A percentile compares a stretch with the other conserved stretches of the same genome.
Evolutionary conservation across 2,329 filamentous ascomycete species (phyloP).

Genomic region (Stemphylium lycopersici): DNA sequence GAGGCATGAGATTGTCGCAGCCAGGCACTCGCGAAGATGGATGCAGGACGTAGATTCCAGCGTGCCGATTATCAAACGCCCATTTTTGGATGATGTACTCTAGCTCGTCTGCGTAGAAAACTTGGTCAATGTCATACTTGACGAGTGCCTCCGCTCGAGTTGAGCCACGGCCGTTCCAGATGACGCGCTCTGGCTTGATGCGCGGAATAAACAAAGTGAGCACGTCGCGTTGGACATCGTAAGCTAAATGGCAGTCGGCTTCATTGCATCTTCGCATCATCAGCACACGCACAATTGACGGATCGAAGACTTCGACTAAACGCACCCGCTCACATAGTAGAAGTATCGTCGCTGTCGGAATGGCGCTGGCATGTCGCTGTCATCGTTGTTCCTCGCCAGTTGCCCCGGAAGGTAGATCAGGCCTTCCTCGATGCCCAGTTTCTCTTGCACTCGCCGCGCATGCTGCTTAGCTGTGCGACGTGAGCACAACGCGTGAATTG

Average conservation of each 20-base stretch:
- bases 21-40: conserved; percentile 23
- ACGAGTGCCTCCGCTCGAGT: conserved; percentile 65
- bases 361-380: conserved; percentile 63
- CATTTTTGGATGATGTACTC: conserved; percentile 39
- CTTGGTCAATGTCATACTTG: conserved; percentile 72
- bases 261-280: conserved; percentile 50
- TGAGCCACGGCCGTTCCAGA: conserved; percentile 70
- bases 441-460: conserved; percentile 46
- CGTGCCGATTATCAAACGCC: conserved; percentile 28
- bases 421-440: conserved; percentile 46
- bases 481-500: conserved; percentile 6
- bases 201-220: conserved; percentile 77
- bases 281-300: conserved; percentile 12
- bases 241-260: conserved; percentile 62
- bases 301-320: conserved; percentile 4
- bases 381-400: conserved; percentile 58
- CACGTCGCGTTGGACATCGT: conserved; percentile 64
- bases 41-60: conserved; percentile 47
- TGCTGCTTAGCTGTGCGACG: conserved; percentile 47
- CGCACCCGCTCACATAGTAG: conserved; percentile 63
- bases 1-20: conserved; percentile 12
- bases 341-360: conserved; percentile 68
- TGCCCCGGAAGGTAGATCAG: conserved; percentile 64
- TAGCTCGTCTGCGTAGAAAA: conserved; percentile 59
- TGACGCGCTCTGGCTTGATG: conserved; percentile 64